A percentile compares a stretch with the other conserved stretches of the same genome.
phyloP scores from a whole-genome alignment of 2,329 filamentous ascomycete genomes.

The Trichoderma sp. region DNA sequence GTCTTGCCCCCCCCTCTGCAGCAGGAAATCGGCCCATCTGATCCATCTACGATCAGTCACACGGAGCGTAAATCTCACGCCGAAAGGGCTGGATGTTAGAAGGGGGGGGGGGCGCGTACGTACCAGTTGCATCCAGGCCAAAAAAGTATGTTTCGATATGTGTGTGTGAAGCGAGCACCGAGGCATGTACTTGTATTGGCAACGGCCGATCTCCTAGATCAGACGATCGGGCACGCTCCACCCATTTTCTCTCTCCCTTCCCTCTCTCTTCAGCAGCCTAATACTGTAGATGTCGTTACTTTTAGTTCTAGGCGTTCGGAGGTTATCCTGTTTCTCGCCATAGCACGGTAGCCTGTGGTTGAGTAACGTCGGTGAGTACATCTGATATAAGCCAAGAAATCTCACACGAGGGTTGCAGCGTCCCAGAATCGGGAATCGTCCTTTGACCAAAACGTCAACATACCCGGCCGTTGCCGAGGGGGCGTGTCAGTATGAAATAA shows the following conservation, averaged over 20 bases:
- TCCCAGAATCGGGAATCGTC: constrained; percentile 6
- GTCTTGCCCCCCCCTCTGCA: background rate
- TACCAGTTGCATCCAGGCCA: too few species aligned
- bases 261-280: background rate
- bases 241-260: background rate
- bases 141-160: background rate
- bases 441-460: background rate
- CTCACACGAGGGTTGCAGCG: background rate
- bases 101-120: too few species aligned
- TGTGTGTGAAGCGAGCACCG: background rate
- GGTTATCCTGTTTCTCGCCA: background rate
- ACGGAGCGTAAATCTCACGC: constrained; percentile 13
- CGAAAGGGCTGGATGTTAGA: background rate
- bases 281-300: background rate
- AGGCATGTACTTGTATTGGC: background rate
- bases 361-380: background rate
- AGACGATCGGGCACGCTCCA: constrained; percentile 17
- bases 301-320: background rate
- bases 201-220: constrained; percentile 19
- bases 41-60: constrained; percentile 17
- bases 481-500: background rate
- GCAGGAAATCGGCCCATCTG: constrained; percentile 20
- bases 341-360: background rate
- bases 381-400: background rate
- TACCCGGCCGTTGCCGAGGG: constrained; percentile 13